Evolutionary conservation across 768 basidiomycete species (phyloP).

Genomic region (Boletales sp.): DNA sequence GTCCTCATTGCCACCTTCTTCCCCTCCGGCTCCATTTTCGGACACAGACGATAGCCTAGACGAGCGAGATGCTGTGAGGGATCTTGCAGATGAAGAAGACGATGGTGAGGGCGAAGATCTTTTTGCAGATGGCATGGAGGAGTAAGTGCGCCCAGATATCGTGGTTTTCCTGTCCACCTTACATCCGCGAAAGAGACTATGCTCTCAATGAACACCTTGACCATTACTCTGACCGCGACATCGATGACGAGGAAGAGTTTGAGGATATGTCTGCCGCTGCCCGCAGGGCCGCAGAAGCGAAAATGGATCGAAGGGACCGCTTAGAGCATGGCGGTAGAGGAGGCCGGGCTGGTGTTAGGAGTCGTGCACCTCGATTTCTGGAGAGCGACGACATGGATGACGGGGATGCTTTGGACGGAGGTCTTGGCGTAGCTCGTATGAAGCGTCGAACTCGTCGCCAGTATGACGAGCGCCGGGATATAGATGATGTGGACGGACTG

Average conservation of each 20-base stretch:
- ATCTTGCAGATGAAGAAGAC: constrained; percentile 66
- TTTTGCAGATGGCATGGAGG: constrained; percentile 74
- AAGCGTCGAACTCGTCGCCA: constrained; percentile 81
- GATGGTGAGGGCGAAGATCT: constrained; percentile 93
- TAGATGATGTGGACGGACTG: constrained; percentile 87
- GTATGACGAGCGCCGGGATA: constrained; percentile 88
- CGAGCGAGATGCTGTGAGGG: constrained; percentile 62
- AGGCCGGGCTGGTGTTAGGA: constrained; percentile 70
- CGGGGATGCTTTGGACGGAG: constrained; percentile 67
- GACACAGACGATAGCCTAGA: constrained; percentile 83
- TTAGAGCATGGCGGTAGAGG: constrained; percentile 65
- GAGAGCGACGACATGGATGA: constrained; percentile 80
- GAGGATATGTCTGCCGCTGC: constrained; percentile 65
- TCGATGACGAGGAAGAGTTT: constrained; percentile 77
- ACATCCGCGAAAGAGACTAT: constrained; percentile 63
- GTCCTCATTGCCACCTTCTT: constrained; percentile 83
- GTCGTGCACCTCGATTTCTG: constrained; percentile 83
- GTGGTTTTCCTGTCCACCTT: constrained; percentile 7
- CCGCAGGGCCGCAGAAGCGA: constrained; percentile 78
- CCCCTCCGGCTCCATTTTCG: constrained; percentile 77
- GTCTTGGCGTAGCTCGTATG: constrained; percentile 65
- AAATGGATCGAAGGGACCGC: constrained; percentile 88
- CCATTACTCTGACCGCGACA: constrained; percentile 79
- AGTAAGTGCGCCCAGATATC: constrained; percentile 42
- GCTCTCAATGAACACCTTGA: constrained; percentile 79